These are phyloP conservation scores for Arctium lappa DNA, from an alignment of 129 eudicot genomes.

Conservation along the genomic window DNA sequence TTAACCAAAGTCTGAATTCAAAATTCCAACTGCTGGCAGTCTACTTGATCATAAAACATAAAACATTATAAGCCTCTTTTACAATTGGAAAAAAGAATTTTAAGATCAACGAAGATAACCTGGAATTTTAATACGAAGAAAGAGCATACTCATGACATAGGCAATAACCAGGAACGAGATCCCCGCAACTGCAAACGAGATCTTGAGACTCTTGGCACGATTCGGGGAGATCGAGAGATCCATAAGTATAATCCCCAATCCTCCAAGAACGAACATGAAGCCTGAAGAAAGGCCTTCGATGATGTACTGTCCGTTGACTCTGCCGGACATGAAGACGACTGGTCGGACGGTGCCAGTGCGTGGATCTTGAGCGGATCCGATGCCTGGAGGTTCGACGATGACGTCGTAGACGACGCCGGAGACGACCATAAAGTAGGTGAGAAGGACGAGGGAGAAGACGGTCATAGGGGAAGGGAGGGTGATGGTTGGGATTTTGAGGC, in stretches of 20 bases:
- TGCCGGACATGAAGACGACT: conserved; percentile 79
- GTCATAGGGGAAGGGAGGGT: conserved; percentile 87
- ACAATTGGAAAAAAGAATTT: not conserved
- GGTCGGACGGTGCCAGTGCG: conserved; percentile 75
- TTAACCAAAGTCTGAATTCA: not conserved
- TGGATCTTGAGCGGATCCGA: conserved; percentile 83
- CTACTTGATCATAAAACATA: conserved; percentile 5
- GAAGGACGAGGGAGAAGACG: conserved; percentile 70
- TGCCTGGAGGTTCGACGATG: conserved; percentile 96
- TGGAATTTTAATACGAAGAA: conserved; percentile 90
- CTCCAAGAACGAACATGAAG: conserved; percentile 95
- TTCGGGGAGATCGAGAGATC: conserved; percentile 65
- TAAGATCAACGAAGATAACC: conserved; percentile 59
- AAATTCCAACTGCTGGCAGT: not conserved
- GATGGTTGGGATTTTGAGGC: conserved; percentile 71
- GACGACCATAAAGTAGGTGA: conserved; percentile 93
- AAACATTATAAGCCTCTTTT: not conserved
- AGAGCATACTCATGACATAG: conserved; percentile 94
- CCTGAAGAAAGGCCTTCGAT: conserved; percentile 89
- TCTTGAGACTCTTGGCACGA: conserved; percentile 63
- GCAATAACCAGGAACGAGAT: conserved; percentile 53
- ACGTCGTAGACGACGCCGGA: conserved; percentile 97
- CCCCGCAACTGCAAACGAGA: conserved; percentile 66
- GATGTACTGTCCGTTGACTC: conserved; percentile 94
- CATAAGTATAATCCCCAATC: conserved; percentile 66